phyloP scores from a whole-genome alignment of 768 basidiomycete species.

The Mycena pura region DNA sequence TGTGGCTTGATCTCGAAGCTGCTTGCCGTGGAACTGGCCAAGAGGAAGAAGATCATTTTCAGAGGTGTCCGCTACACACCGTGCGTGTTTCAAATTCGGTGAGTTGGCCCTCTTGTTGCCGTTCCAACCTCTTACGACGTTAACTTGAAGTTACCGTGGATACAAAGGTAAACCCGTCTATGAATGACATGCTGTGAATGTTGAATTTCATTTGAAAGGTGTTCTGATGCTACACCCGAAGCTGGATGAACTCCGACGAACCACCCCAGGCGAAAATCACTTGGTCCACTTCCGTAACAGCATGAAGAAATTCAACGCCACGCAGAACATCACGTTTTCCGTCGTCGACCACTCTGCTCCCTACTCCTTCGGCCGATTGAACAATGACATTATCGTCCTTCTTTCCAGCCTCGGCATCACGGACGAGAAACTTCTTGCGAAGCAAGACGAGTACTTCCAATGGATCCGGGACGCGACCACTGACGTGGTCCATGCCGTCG shows the following conservation, averaged over 20 bases:
- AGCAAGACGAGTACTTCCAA: constrained; percentile 63
- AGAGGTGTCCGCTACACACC: constrained; percentile 64
- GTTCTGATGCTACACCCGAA: constrained; percentile 71
- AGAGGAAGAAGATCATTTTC: constrained; percentile 60
- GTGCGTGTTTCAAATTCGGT: constrained; percentile 70
- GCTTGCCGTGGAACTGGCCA: constrained; percentile 60
- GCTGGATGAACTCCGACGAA: constrained; percentile 45
- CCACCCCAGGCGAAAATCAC: constrained; percentile 35
- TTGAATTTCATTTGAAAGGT: not conserved
- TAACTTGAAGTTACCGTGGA: constrained; percentile 58
- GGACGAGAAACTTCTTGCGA: constrained; percentile 57
- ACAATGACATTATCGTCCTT: constrained; percentile 74
- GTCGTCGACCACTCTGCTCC: constrained; percentile 70
- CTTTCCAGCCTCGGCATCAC: constrained; percentile 68
- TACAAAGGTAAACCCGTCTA: constrained; percentile 59
- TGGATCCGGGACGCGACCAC: constrained; percentile 61
- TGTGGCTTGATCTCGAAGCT: constrained; percentile 67
- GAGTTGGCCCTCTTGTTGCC: constrained; percentile 1
- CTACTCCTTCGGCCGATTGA: constrained; percentile 69
- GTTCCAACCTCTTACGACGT: not conserved
- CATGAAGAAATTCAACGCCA: constrained; percentile 73
- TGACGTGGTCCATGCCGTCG: constrained; percentile 57
- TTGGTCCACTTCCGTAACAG: constrained; percentile 67
- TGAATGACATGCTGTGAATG: not conserved
- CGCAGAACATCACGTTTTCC: constrained; percentile 64